Conservation (phyloP, 2,329 filamentous ascomycete genomes). For the Cryphonectria japonica region DNA sequence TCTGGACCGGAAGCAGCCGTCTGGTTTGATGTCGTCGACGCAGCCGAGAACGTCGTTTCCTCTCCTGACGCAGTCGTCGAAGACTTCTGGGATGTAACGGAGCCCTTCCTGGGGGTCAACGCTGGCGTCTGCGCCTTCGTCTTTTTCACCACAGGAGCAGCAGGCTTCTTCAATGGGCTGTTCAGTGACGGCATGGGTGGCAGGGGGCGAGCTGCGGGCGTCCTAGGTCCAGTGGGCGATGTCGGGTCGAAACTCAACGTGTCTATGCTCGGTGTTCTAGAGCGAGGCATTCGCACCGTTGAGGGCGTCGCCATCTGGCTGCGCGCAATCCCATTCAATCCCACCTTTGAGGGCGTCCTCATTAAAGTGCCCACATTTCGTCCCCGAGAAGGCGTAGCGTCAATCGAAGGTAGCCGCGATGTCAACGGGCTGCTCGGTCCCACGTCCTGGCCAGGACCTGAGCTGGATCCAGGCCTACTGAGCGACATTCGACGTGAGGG, state of each 20-base stretch:
- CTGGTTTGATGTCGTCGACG: slow-evolving; percentile 44
- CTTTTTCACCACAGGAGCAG: slow-evolving; percentile 46
- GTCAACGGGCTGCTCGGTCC: slow-evolving; percentile 49
- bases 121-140: slow-evolving; percentile 31
- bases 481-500: slow-evolving; percentile 51
- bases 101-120: slow-evolving; percentile 44
- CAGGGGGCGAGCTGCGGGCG: slow-evolving; percentile 48
- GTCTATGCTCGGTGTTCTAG: slow-evolving; percentile 47
- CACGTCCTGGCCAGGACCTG: slow-evolving; percentile 50
- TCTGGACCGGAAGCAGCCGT: slow-evolving; percentile 39
- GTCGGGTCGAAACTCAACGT: slow-evolving; percentile 37
- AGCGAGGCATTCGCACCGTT: slow-evolving; percentile 36
- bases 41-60: slow-evolving; percentile 40
- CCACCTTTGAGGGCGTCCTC: slow-evolving; percentile 40
- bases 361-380: slow-evolving; percentile 39
- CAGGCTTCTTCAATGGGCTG: slow-evolving; percentile 60
- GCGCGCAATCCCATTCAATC: slow-evolving; percentile 32
- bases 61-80: slow-evolving; percentile 42
- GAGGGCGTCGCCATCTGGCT: slow-evolving; percentile 41
- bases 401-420: slow-evolving; percentile 47
- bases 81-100: slow-evolving; percentile 44
- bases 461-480: slow-evolving; percentile 60
- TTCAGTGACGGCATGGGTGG: slow-evolving; percentile 58
- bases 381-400: slow-evolving; percentile 48
- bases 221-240: slow-evolving; percentile 50